These are phyloP conservation scores for Psilocybe cubensis DNA, from an alignment of 768 basidiomycete species.

Conservation along the genomic window DNA sequence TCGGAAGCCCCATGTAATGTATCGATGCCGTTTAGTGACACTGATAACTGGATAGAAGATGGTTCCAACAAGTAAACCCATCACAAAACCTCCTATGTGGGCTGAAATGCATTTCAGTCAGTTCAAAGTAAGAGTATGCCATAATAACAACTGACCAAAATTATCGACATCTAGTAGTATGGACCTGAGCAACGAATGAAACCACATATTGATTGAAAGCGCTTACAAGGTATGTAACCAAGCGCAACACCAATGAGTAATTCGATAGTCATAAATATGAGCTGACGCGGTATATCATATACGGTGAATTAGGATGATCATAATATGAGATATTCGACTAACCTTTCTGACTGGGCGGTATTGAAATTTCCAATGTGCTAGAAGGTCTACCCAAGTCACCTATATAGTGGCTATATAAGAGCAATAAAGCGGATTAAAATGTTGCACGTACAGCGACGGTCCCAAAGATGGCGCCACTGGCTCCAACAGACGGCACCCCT, in stretches of 20 bases:
- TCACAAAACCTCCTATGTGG: slow-evolving; percentile 86
- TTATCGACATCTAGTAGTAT: slow-evolving; percentile 76
- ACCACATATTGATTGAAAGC: neutral
- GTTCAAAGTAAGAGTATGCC: slow-evolving; percentile 2
- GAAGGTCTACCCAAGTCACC: slow-evolving; percentile 87
- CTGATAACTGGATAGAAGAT: slow-evolving; percentile 92
- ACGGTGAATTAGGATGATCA: neutral
- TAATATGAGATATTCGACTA: slow-evolving; percentile 13
- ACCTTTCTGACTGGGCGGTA: slow-evolving; percentile 83
- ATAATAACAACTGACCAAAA: slow-evolving; percentile 56
- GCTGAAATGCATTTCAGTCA: slow-evolving; percentile 42
- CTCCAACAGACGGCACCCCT: slow-evolving; percentile 88
- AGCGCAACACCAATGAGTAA: slow-evolving; percentile 85
- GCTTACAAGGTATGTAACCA: slow-evolving; percentile 81
- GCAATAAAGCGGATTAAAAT: neutral
- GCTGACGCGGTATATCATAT: slow-evolving; percentile 41
- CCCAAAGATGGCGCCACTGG: slow-evolving; percentile 92
- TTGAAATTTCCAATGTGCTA: slow-evolving; percentile 92
- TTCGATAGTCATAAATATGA: slow-evolving; percentile 85
- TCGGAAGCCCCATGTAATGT: slow-evolving; percentile 75
- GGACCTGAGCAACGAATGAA: neutral
- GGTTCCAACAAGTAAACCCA: slow-evolving; percentile 82
- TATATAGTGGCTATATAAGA: slow-evolving; percentile 17
- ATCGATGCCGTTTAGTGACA: slow-evolving; percentile 69
- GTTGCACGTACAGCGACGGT: slow-evolving; percentile 67